A percentile compares a stretch with the other conserved stretches of the same genome.
These are phyloP conservation scores for Stachybotrys chartarum DNA, from an alignment of 2,329 filamentous ascomycete genomes.

Conservation along the genomic window DNA sequence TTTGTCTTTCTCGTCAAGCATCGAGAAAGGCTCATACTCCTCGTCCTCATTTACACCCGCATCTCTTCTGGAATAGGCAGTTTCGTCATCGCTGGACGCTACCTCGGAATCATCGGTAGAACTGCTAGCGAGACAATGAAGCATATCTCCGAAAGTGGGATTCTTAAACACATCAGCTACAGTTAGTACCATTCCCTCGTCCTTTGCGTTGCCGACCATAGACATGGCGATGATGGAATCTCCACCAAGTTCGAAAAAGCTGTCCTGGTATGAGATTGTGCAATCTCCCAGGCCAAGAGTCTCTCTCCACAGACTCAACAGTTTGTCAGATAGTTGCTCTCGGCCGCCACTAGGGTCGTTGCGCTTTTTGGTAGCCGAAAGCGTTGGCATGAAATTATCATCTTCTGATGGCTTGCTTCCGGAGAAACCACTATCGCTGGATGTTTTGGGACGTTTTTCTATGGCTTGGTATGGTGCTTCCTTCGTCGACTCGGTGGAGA, in stretches of 20 bases:
- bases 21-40: slow-evolving; percentile 1
- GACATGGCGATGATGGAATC: slow-evolving; percentile 15
- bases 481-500: neutral
- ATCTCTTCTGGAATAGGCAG: slow-evolving; percentile 3
- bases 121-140: neutral
- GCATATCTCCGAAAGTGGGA: slow-evolving; percentile 3
- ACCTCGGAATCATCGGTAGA: slow-evolving; percentile 1
- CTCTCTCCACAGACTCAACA: slow-evolving; percentile 4
- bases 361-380: neutral
- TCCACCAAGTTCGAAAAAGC: slow-evolving; percentile 11
- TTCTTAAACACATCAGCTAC: slow-evolving; percentile 14
- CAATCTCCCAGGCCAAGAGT: slow-evolving; percentile 2
- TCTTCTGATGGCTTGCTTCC: neutral
- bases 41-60: neutral
- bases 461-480: neutral
- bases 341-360: neutral
- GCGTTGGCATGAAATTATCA: neutral
- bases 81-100: slow-evolving; percentile 3
- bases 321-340: slow-evolving; percentile 6
- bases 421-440: neutral
- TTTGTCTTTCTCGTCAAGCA: slow-evolving; percentile 1
- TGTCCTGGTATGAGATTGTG: slow-evolving; percentile 5
- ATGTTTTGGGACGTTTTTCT: neutral
- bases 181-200: slow-evolving; percentile 6
- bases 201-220: slow-evolving; percentile 10